These are phyloP conservation scores for Chaetomium strumarium DNA, from an alignment of 2,329 filamentous ascomycete genomes.

Conservation along the genomic window DNA sequence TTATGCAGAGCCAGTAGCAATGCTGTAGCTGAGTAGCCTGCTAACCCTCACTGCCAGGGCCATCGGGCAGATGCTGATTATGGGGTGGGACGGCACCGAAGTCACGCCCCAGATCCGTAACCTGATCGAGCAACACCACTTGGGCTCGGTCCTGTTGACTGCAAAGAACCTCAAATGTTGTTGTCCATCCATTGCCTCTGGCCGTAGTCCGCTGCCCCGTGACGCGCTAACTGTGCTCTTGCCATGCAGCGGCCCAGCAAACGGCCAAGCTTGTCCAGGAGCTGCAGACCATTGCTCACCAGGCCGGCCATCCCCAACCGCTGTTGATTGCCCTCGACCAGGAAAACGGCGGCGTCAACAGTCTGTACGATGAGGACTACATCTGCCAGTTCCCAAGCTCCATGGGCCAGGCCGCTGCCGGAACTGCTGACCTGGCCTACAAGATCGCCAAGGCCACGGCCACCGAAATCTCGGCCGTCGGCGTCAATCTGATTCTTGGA, in stretches of 20 bases:
- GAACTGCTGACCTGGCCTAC: slow-evolving; percentile 77
- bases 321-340: slow-evolving; percentile 89
- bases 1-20: not conserved
- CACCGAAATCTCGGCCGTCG: slow-evolving; percentile 84
- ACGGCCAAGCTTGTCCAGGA: slow-evolving; percentile 84
- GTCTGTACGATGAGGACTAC: slow-evolving; percentile 89
- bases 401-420: slow-evolving; percentile 93
- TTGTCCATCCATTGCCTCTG: slow-evolving; percentile 22
- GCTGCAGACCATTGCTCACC: slow-evolving; percentile 83
- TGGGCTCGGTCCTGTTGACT: slow-evolving; percentile 80
- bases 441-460: slow-evolving; percentile 90
- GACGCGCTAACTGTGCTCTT: slow-evolving; percentile 10
- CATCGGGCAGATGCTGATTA: slow-evolving; percentile 72
- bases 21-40: slow-evolving; percentile 5
- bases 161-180: slow-evolving; percentile 81
- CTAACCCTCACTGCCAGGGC: slow-evolving; percentile 39
- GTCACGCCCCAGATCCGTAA: slow-evolving; percentile 77
- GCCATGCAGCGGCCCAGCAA: slow-evolving; percentile 71
- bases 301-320: slow-evolving; percentile 84
- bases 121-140: slow-evolving; percentile 75
- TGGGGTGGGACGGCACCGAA: slow-evolving; percentile 81
- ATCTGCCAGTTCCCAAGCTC: slow-evolving; percentile 95
- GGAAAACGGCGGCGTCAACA: slow-evolving; percentile 97
- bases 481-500: slow-evolving; percentile 92
- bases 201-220: not conserved